Evolutionary conservation across 2,329 filamentous ascomycete genomes (phyloP).

Genomic region (Colletotrichum euphorbiae): DNA sequence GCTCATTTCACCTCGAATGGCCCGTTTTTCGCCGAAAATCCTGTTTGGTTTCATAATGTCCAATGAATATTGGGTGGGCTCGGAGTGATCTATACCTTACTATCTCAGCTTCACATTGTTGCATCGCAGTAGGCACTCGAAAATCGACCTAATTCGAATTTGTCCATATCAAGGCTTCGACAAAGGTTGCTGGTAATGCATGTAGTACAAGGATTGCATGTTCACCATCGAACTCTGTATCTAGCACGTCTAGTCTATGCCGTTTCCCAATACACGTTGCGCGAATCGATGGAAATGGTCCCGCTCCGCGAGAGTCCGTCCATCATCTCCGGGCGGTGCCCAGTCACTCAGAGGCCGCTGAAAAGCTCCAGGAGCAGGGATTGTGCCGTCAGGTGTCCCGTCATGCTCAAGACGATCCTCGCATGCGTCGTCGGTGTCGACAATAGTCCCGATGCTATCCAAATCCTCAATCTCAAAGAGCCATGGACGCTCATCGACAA

Average conservation of each 20-base stretch:
- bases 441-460: conserved; percentile 52
- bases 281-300: conserved; percentile 1
- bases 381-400: conserved; percentile 52
- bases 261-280: background rate
- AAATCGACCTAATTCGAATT: no score
- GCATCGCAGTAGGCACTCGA: no score
- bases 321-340: conserved; percentile 56
- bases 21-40: background rate
- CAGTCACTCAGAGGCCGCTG: conserved; percentile 50
- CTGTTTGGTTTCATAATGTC: no score
- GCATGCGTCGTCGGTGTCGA: conserved; percentile 54
- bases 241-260: conserved; percentile 3
- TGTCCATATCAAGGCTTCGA: no score
- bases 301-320: conserved; percentile 41
- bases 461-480: conserved; percentile 45
- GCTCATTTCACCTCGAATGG: background rate
- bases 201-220: background rate
- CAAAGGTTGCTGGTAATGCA: background rate
- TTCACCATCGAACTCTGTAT: background rate
- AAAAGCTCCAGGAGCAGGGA: conserved; percentile 48
- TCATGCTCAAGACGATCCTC: conserved; percentile 51
- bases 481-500: conserved; percentile 53
- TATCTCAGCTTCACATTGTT: no score
- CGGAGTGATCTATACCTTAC: no score
- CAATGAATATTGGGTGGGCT: no score